A percentile compares a stretch with the other conserved stretches of the same genome.
Evolutionary conservation across 2,329 filamentous ascomycete species (phyloP).

Genomic region (Coleophoma eucalyptorum): DNA sequence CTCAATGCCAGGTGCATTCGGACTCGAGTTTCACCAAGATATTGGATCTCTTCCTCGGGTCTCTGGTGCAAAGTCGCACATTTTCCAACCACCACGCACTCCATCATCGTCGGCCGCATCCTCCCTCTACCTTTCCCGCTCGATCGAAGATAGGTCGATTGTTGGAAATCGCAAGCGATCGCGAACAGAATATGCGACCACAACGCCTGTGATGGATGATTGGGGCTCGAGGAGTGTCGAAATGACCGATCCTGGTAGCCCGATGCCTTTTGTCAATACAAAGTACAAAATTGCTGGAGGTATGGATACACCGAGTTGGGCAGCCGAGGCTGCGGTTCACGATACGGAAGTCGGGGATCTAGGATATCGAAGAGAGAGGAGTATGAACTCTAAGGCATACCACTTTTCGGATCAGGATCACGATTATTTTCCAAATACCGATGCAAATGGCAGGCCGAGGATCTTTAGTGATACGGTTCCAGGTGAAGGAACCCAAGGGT

Average conservation of each 20-base stretch:
- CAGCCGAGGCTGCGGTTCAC: constrained; percentile 22
- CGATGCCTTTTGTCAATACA: constrained; percentile 44
- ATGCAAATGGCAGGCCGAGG: constrained; percentile 15
- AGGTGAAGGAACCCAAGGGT: constrained; percentile 49
- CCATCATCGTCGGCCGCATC: constrained; percentile 31
- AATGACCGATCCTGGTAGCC: constrained; percentile 20
- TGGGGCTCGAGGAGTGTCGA: constrained; percentile 1
- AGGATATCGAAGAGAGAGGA: constrained; percentile 24
- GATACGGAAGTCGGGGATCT: constrained; percentile 29
- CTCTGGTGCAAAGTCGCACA: constrained; percentile 28
- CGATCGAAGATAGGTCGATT: background rate
- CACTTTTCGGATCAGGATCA: background rate
- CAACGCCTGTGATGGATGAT: constrained; percentile 2
- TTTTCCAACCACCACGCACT: constrained; percentile 39
- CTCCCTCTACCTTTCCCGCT: constrained; percentile 24
- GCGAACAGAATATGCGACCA: constrained; percentile 9
- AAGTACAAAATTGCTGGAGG: constrained; percentile 45
- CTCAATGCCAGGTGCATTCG: constrained; percentile 18
- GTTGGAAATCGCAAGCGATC: constrained; percentile 13
- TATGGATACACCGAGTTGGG: constrained; percentile 38
- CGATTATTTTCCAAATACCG: constrained; percentile 13
- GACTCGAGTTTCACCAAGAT: constrained; percentile 12
- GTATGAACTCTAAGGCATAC: background rate
- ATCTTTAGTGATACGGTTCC: constrained; percentile 12
- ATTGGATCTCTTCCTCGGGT: constrained; percentile 15